Conservation (phyloP, 208 protist species). For the Tritrichomonas foetus region DNA sequence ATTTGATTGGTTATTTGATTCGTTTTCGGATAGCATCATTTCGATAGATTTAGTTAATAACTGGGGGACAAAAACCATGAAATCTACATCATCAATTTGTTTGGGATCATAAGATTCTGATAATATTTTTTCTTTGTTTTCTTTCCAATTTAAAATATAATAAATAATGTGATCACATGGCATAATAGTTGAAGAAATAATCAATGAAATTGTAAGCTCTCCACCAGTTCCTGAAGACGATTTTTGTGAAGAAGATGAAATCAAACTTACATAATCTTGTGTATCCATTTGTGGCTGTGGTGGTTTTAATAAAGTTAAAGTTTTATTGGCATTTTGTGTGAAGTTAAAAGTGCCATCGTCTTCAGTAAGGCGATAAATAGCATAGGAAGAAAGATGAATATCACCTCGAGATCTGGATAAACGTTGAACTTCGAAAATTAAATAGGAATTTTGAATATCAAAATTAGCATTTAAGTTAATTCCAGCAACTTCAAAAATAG, state of each 20-base stretch:
- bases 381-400: neutral
- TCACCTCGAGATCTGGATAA: neutral
- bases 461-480: neutral
- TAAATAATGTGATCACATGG: neutral
- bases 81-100: neutral
- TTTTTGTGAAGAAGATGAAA: neutral
- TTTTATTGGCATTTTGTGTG: neutral
- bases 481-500: neutral
- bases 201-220: neutral
- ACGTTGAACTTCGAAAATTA: neutral
- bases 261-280: neutral
- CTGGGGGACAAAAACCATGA: neutral
- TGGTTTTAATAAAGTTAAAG: neutral
- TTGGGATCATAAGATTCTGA: neutral
- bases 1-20: neutral
- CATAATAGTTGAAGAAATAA: neutral
- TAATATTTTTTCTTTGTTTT: neutral
- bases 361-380: neutral
- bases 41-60: neutral
- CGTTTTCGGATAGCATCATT: neutral
- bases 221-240: neutral
- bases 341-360: neutral
- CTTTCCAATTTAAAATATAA: neutral
- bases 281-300: neutral
- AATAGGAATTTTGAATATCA: too few relatives aligned